Percentiles rank a stretch among this genome's conserved stretches.
These are phyloP conservation scores for Vitis hybrid DNA, from an alignment of 177 flowering plant genomes.

Conservation along the genomic window DNA sequence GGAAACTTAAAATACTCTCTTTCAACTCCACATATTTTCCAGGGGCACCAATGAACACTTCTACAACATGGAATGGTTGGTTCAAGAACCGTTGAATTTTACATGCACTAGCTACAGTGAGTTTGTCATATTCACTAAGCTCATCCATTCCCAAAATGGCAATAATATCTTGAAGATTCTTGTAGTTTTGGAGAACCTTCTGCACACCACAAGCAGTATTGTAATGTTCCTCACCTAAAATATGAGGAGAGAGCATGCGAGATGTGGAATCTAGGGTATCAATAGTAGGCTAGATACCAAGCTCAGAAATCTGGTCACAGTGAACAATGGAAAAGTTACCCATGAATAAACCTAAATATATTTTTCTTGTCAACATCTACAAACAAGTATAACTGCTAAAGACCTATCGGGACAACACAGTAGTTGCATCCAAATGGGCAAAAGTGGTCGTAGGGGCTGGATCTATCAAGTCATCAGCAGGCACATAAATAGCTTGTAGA, in stretches of 20 bases:
- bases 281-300: conserved; percentile 67
- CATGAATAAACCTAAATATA: background rate
- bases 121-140: conserved; percentile 96
- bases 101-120: conserved; percentile 96
- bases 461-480: conserved; percentile 98
- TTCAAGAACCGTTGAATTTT: conserved; percentile 88
- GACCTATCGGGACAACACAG: conserved; percentile 92
- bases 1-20: conserved; percentile 86
- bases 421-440: conserved; percentile 96
- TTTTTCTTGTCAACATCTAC: background rate
- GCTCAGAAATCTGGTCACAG: conserved; percentile 76
- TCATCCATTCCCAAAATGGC: conserved; percentile 99
- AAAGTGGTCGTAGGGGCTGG: conserved; percentile 98
- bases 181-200: conserved; percentile 92
- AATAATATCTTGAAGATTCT: conserved; percentile 96
- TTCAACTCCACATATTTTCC: conserved; percentile 88
- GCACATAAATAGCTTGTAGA: conserved; percentile 93
- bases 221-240: conserved; percentile 55
- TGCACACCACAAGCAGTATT: conserved; percentile 85
- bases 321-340: background rate
- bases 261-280: conserved; percentile 64
- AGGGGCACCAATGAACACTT: conserved; percentile 96
- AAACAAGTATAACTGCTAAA: background rate
- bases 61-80: conserved; percentile 99
- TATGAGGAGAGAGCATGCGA: conserved; percentile 59